Evolutionary conservation across 148 eudicot genomes (phyloP), one percentile per base, ranked within the genome.

Genomic region (Vaccinium myrtillus): DNA sequence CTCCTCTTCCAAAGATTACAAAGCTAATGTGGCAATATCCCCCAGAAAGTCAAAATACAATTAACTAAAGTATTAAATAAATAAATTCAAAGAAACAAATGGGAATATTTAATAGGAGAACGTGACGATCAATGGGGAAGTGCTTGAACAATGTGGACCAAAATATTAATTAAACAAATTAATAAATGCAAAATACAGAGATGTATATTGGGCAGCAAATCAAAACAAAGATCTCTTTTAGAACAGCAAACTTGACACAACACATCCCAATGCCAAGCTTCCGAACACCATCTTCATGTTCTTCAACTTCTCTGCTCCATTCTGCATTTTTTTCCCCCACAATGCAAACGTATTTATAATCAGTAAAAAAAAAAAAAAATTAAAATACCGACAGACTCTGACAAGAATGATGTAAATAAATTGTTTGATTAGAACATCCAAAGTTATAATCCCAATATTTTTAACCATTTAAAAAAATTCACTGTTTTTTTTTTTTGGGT

Each of bases 241-340:
- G 81, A 85, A 25, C 15, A 94, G 89, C 87, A 91, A 89, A 75
- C 89, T 82, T 61, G 90, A 86, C 4, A 87, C 85, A 83, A 90
- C 90, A 85, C 86, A 88, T 74, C 90, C 95, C 87, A 91, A 30
- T 80, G 89, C 92, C 84, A 91, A 87, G 88, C 95, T 88, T 85
- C 90, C 94, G 36, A 86, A 81, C 88, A 87, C 73, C 88, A 80
- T 89, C 70, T 84, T 71, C 84, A 89, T 79, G 85, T 87, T 61
- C 89, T 88, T 91, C 89, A 87, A 88, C 79, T 85, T 93, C 90
- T 87, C 92, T 87, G 92, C 91, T 84, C 98, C 97, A 82, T 90
- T 95, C 96, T 92, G 94, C 87, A 73, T 67, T 9, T 67, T 46
- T 83, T 14, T 49, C 21, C 50, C 10, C 9, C 48, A 73, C 46